Percentiles rank a stretch among this genome's conserved stretches.
Conservation (phyloP, 1,139 yeast genomes). For the Nakaseomyces uthaithaninus region DNA sequence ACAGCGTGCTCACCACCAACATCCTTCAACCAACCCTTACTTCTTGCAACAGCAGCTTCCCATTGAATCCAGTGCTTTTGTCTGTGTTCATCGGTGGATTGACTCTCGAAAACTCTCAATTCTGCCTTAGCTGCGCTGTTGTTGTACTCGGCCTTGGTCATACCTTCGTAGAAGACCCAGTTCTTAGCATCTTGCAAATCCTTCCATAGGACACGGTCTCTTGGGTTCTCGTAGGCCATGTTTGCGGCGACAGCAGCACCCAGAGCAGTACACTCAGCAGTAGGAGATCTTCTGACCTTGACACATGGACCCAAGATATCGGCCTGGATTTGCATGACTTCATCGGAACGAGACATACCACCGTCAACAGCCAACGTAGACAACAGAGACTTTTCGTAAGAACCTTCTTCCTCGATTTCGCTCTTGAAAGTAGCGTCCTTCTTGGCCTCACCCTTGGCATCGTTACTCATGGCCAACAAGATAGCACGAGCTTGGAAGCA, state of each 20-base stretch:
- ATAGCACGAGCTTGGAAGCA: slow-evolving; percentile 92
- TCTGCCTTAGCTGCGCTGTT: slow-evolving; percentile 16
- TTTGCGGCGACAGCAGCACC: slow-evolving; percentile 98
- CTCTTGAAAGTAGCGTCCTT: slow-evolving; percentile 35
- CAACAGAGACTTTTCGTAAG: slow-evolving; percentile 40
- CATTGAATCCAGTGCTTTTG: slow-evolving; percentile 63
- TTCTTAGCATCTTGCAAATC: slow-evolving; percentile 55
- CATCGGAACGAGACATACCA: slow-evolving; percentile 89
- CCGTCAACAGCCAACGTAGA: slow-evolving; percentile 77
- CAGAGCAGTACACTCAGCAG: slow-evolving; percentile 86
- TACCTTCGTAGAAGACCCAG: slow-evolving; percentile 30
- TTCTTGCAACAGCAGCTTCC: slow-evolving; percentile 74
- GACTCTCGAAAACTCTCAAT: slow-evolving; percentile 42
- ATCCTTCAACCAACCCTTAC: slow-evolving; percentile 59
- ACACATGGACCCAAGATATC: slow-evolving; percentile 85
- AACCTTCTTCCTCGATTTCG: slow-evolving; percentile 29
- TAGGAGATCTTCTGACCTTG: slow-evolving; percentile 69
- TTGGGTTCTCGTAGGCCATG: slow-evolving; percentile 47
- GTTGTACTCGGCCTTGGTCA: slow-evolving; percentile 25
- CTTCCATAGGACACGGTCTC: slow-evolving; percentile 62
- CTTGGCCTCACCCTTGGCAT: slow-evolving; percentile 47
- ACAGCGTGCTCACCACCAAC: slow-evolving; percentile 15
- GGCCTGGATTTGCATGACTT: slow-evolving; percentile 90
- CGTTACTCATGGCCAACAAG: slow-evolving; percentile 81
- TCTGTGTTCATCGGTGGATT: slow-evolving; percentile 52